These are phyloP conservation scores for Escallonia rubra DNA, from an alignment of 129 eudicot genomes.

Conservation along the genomic window DNA sequence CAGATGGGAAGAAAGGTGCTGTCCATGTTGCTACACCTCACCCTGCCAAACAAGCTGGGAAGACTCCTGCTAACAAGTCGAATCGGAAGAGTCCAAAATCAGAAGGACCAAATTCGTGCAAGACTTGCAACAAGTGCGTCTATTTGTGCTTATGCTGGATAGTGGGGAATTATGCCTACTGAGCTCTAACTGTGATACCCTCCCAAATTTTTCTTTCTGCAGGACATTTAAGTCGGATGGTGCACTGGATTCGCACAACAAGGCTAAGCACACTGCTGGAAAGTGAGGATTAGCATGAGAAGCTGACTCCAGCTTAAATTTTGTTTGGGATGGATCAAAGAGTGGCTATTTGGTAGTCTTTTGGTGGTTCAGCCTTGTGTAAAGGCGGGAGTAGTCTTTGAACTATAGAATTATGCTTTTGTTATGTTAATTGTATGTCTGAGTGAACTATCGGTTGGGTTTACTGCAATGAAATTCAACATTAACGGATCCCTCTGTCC, in stretches of 20 bases:
- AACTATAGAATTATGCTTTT: too few species aligned
- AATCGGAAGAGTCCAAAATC: conserved; percentile 59
- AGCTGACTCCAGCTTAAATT: background rate
- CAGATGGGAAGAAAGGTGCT: conserved; percentile 29
- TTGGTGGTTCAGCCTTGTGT: background rate
- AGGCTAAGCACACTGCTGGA: conserved; percentile 64
- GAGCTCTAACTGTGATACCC: too few species aligned
- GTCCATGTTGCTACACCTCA: conserved; percentile 58
- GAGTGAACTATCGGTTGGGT: background rate
- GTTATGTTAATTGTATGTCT: background rate
- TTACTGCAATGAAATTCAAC: background rate
- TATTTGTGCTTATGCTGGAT: too few species aligned
- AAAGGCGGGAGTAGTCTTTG: too few species aligned
- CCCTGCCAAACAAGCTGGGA: conserved; percentile 51
- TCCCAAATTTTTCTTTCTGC: conserved; percentile 1
- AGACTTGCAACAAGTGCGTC: conserved; percentile 49
- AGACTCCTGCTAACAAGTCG: conserved; percentile 46
- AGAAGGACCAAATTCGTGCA: conserved; percentile 50
- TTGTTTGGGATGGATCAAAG: background rate
- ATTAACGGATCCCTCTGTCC: background rate
- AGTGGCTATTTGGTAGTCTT: background rate
- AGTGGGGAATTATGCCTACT: too few species aligned
- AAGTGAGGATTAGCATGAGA: conserved; percentile 21
- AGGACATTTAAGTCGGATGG: conserved; percentile 68
- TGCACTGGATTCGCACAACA: conserved; percentile 63